Evolutionary conservation across 139 green algal genomes (phyloP), one percentile per base, ranked within the genome.

Genomic region (Tetratostichococcus sp.): DNA sequence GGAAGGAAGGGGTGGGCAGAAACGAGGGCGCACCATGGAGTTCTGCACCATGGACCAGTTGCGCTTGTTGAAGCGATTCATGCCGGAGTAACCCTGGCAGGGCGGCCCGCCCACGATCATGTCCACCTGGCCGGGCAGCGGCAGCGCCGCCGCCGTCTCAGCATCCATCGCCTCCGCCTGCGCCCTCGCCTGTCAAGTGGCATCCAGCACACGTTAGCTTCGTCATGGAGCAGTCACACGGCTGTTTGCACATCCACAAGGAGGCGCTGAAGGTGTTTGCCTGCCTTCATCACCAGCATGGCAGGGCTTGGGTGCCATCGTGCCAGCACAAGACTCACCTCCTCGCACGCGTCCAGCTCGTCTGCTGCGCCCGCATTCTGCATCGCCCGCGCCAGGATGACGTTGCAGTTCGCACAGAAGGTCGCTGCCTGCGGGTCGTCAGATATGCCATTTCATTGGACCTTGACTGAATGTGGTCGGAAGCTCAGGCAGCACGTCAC

Each of bases 31-130:
- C 65, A 94, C 93, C 94, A 98, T 98, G 74, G 81, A 89, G 90
- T 97, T 98, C 86, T 98, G 94, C 74, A 98, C 91, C 83, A 95
- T 92, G 67, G 81, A 92, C 94, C 94, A 98, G 80, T 93, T 93
- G 81, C 94, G 86, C 87, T 96, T 94, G 89, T 98, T 98, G 89
- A 98, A 98, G 39, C 94, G 87, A 82, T 98, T 98, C 94, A 98
- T 98, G 77, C 94, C 94, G 22, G 86, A 94, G 88, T 98, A 98
- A 70, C 94, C 94, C 88, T 98, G 93, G 90, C 94, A 98, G 67
- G 94, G 94, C 0, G 94, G 94, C 0, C 94, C 94, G 28, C 94
- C 93, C 80, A 93, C 96, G 72, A 98, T 94, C 84, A 98, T 97
- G 42, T 97, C 94, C 28, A 98, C 94, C 76, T 96, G 69, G 0